Conservation (phyloP, 345 rosid genomes). For the Boechera divaricarpa region DNA sequence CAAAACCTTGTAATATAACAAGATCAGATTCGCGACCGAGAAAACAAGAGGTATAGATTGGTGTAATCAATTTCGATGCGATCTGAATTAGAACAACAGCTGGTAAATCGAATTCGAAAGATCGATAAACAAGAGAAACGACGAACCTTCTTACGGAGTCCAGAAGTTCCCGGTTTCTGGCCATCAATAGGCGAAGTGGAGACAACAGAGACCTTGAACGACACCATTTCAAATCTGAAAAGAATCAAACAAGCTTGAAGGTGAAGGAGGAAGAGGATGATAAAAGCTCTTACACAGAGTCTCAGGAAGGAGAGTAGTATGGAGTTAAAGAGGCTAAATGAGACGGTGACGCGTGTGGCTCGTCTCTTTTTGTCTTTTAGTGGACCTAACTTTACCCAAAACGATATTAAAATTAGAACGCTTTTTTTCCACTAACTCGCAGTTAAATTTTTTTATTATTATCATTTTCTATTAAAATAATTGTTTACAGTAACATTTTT, state of each 20-base stretch:
- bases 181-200: slow-evolving; percentile 70
- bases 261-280: background rate
- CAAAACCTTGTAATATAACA: too few relatives aligned
- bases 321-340: background rate
- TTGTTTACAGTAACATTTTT: background rate
- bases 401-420: too few relatives aligned
- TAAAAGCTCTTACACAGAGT: background rate
- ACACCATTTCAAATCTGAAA: slow-evolving; percentile 51
- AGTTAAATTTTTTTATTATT: too few relatives aligned
- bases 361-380: slow-evolving; percentile 7
- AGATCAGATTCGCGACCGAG: too few relatives aligned
- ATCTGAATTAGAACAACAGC: background rate
- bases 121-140: background rate
- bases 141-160: slow-evolving; percentile 96
- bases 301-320: background rate
- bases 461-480: background rate
- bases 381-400: background rate
- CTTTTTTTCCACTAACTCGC: too few relatives aligned
- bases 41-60: too few relatives aligned
- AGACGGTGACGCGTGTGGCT: slow-evolving; percentile 40
- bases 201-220: slow-evolving; percentile 66
- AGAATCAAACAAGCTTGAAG: background rate
- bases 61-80: background rate
- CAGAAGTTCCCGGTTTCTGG: slow-evolving; percentile 97
- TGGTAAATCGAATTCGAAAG: background rate